These are phyloP conservation scores for Stenocarpella maydis DNA, from an alignment of 2,329 filamentous ascomycete genomes.

Conservation along the genomic window DNA sequence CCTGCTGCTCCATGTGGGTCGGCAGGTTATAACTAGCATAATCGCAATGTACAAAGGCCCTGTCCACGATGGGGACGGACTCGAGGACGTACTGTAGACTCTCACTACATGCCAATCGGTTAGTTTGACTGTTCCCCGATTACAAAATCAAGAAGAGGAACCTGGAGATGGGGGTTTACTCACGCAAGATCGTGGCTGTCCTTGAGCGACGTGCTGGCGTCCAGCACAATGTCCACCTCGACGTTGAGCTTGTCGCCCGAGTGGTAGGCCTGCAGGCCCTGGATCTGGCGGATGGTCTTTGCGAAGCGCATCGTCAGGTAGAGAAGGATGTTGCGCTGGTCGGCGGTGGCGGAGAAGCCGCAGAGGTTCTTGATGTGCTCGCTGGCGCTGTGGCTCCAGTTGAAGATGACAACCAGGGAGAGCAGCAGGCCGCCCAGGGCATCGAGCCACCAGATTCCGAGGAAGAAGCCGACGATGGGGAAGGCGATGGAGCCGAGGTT, in stretches of 20 bases:
- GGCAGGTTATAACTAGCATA: slow-evolving; percentile 70
- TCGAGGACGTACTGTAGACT: slow-evolving; percentile 85
- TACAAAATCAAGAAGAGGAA: slow-evolving; percentile 1
- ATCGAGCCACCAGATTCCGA: slow-evolving; percentile 85
- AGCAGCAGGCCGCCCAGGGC: slow-evolving; percentile 79
- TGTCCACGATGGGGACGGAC: slow-evolving; percentile 80
- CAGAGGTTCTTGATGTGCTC: slow-evolving; percentile 84
- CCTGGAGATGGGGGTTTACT: slow-evolving; percentile 6
- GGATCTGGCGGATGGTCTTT: slow-evolving; percentile 84
- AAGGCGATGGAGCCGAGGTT: slow-evolving; percentile 91
- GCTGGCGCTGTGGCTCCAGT: slow-evolving; percentile 77
- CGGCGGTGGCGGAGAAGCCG: slow-evolving; percentile 79
- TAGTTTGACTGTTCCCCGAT: background rate
- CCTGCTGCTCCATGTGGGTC: slow-evolving; percentile 63
- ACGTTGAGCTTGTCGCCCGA: slow-evolving; percentile 86
- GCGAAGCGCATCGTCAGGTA: slow-evolving; percentile 96
- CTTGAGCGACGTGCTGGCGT: slow-evolving; percentile 76
- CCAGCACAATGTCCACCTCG: slow-evolving; percentile 82
- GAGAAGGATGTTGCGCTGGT: slow-evolving; percentile 84
- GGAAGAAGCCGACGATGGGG: slow-evolving; percentile 80
- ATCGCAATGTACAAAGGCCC: slow-evolving; percentile 74
- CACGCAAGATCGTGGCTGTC: slow-evolving; percentile 80
- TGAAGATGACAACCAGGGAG: slow-evolving; percentile 80
- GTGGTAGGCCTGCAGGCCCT: slow-evolving; percentile 85
- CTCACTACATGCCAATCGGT: slow-evolving; percentile 55